Evolutionary conservation across 108 stramenopile genomes (phyloP), one percentile per base, ranked within the genome.

Genomic region (Tribonema minus): DNA sequence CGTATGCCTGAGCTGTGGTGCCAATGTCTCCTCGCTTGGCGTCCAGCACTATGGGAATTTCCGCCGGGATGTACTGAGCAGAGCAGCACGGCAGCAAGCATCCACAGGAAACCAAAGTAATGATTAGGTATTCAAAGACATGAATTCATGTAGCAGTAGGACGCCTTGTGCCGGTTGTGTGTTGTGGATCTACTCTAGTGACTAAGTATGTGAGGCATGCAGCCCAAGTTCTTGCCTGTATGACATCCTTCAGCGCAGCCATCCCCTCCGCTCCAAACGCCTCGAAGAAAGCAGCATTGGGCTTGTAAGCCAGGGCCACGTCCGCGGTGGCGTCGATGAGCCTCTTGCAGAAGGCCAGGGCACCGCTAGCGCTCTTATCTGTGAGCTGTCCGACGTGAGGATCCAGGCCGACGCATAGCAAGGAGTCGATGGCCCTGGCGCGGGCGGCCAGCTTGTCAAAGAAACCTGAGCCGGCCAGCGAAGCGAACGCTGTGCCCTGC

Each of bases 221-320:
- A n/a, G n/a, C n/a, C n/a, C n/a, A n/a, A n/a, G 46, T 54, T 9
- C 20, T 54, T 54, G 41, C 67, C 20, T 81, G 68, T 2, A 95
- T 77, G 5, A 98, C 92, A 30, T 91, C 83, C 60, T 85, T 71
- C 61, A 97, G 78, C 12, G 92, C 92, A 3, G 66, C 73, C 58
- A 77, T 68, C n/a, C 96, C 97, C 32, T 89, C 84, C 33, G 76
- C 71, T 6, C 98, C 98, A 23, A 93, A 76, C 27, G 93, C 92
- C 85, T 99, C 98, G 76, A 99, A 99, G 82, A 99, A 99, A 2
- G 98, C 98, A 38, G 92, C 91, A 77, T 99, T 99, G 4, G 98
- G 98, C 85, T 99, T 99, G 91, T 92, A 99, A 64, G 91, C 92
- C 0, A 92, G 91, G 0, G 93, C 91, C 59, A 76, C 58, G 29